Conservation (phyloP, 345 rosid genomes). For the Gossypioides kirkii region DNA sequence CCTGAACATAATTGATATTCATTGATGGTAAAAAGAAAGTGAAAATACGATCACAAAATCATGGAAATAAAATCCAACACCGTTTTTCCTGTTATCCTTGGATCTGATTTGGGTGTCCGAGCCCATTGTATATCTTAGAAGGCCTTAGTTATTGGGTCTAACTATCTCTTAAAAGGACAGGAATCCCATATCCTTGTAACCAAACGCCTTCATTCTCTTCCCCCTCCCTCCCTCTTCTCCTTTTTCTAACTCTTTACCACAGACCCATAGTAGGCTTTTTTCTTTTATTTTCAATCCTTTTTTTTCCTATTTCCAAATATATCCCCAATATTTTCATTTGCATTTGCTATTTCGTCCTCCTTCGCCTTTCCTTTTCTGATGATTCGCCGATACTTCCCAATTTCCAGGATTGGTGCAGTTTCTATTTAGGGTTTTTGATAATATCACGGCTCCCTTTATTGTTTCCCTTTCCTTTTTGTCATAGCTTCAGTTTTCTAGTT, state of each 20-base stretch:
- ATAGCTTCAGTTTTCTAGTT: background rate
- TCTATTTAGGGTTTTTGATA: conserved; percentile 8
- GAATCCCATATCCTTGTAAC: too few relatives aligned
- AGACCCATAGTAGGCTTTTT: background rate
- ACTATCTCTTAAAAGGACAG: background rate
- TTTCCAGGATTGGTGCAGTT: conserved; percentile 6
- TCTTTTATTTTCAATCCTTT: background rate
- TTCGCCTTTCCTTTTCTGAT: background rate
- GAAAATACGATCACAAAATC: too few relatives aligned
- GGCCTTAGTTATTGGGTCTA: background rate
- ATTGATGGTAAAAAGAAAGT: too few relatives aligned
- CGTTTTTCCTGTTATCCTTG: background rate
- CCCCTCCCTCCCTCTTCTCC: background rate
- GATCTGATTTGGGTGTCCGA: too few relatives aligned
- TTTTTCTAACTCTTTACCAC: too few relatives aligned
- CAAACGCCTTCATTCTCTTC: background rate
- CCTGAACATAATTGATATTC: too few relatives aligned
- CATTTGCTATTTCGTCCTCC: background rate
- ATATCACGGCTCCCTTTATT: background rate
- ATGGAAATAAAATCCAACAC: too few relatives aligned
- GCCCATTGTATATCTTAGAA: background rate
- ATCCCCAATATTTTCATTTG: background rate
- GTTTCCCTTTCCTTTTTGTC: background rate
- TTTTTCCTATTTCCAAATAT: background rate
- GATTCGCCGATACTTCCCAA: conserved; percentile 4